A percentile compares a stretch with the other conserved stretches of the same genome.
These are phyloP conservation scores for Helicostylum pulchrum DNA, from an alignment of 192 early-diverging fungal species.

Conservation along the genomic window DNA sequence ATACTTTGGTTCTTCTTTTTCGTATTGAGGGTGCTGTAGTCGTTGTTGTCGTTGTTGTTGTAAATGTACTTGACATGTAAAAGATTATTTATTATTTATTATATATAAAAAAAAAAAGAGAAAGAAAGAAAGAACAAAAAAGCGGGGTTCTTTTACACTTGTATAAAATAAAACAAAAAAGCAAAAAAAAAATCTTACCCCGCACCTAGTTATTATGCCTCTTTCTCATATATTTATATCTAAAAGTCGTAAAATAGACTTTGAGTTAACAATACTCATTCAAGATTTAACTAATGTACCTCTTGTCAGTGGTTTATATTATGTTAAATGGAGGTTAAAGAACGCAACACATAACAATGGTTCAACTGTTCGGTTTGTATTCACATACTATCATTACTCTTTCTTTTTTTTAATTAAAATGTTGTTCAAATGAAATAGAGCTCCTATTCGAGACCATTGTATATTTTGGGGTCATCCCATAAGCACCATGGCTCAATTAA, in stretches of 20 bases:
- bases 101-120: neutral
- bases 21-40: neutral
- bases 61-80: constrained; percentile 1
- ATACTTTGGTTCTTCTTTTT: neutral
- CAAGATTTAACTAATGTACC: constrained; percentile 83
- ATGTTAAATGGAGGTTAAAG: constrained; percentile 73
- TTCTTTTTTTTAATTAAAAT: neutral
- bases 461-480: constrained; percentile 65
- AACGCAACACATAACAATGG: constrained; percentile 34
- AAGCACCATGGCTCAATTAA: constrained; percentile 51
- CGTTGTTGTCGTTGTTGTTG: neutral
- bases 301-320: constrained; percentile 75
- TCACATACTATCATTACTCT: neutral
- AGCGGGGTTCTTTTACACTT: no score
- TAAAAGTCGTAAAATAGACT: constrained; percentile 65
- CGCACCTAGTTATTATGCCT: constrained; percentile 20
- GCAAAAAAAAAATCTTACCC: neutral
- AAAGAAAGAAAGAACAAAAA: neutral
- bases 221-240: constrained; percentile 67
- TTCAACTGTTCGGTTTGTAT: constrained; percentile 33
- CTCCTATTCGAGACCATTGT: constrained; percentile 31
- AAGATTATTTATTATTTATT: no score
- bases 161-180: no score
- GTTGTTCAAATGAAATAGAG: constrained; percentile 8
- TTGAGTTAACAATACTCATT: constrained; percentile 56